Evolutionary conservation across 1,139 yeast species (phyloP), one percentile per base, ranked within the genome.

Genomic region (Kurtzmaniella quercitrusa): DNA sequence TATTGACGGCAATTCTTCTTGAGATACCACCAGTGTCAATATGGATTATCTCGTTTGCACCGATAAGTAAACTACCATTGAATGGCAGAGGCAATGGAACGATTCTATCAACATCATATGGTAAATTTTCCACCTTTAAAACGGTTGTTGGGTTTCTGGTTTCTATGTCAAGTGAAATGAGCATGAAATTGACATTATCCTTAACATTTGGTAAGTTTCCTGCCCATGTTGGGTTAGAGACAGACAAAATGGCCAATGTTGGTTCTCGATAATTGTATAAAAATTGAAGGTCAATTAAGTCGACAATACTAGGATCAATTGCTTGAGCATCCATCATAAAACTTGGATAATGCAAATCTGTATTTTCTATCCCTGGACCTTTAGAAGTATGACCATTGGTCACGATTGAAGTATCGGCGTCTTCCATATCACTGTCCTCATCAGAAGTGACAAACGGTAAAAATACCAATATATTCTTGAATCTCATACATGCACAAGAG

Each of bases 11-110:
- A 1, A 84, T 68, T 33, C 91, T 85, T 51, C 80, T 77, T 1
- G 75, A 61, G 20, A 84, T 77, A 8, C 97, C 97, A 2, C 94
- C 82, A 41, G 88, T 81, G 56, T 89, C 96, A 18, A 89, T 76
- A 58, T 88, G 94, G 15, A 88, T 66, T 14, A 91, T 54, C 51
- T 85, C 88, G 57, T 91, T 89, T 23, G 85, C 75, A 1, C 97
- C 97, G 7, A 87, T 45, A 17, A 89, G 60, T 14, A 89, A 65
- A 37, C 84, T 71, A 1, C 95, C 95, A 46, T 84, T 86, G 38
- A 86, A 65, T 0, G 94, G 93, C 2, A 68, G 64, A 1, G 80
- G 74, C 33, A 88, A 68, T 0, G 96, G 83, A 6, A 84, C 60
- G 5, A 88, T 61, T 26, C 76, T 66, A 50, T 81, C 84, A 9